Evolutionary conservation across 192 early-diverging fungal species (phyloP), one percentile per base, ranked within the genome.

Genomic region (Gryganskiella cystojenkinii): DNA sequence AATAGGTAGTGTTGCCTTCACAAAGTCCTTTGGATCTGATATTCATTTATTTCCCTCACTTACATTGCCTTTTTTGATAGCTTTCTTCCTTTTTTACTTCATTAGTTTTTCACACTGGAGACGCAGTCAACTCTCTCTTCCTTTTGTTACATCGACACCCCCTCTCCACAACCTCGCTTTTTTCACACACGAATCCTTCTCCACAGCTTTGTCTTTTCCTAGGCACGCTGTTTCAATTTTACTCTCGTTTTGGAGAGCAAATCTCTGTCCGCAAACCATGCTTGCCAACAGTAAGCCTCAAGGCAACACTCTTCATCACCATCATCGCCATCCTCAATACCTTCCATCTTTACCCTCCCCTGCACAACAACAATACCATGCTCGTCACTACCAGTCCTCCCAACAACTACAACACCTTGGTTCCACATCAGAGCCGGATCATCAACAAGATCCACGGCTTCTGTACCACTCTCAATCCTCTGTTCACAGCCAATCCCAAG

Each of bases 201-300:
- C n/a, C n/a, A n/a, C n/a, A n/a, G n/a, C n/a, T n/a, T n/a, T n/a
- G n/a, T n/a, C n/a, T n/a, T n/a, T n/a, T n/a, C n/a, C n/a, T n/a
- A n/a, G n/a, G n/a, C n/a, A n/a, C n/a, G n/a, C n/a, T n/a, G n/a
- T n/a, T n/a, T n/a, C n/a, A n/a, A n/a, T n/a, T n/a, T n/a, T n/a
- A n/a, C n/a, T n/a, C n/a, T n/a, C n/a, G n/a, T n/a, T n/a, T n/a
- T n/a, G n/a, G n/a, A n/a, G n/a, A n/a, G n/a, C n/a, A n/a, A n/a
- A n/a, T n/a, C n/a, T n/a, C n/a, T n/a, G n/a, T n/a, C n/a, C n/a
- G 43, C n/a, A 34, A 19, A 28, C 20, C 53, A 71, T 71, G 70
- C 37, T 71, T n/a, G 70, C 61, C 22, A 52, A 64, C 51, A 71
- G 62, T 52, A 70, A 71, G 47, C 31, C 56, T 13, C 59, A 62